Percentiles rank a stretch among this genome's conserved stretches.
These are phyloP conservation scores for Orbilia brochopaga DNA, from an alignment of 2,329 filamentous ascomycete species.

Conservation along the genomic window DNA sequence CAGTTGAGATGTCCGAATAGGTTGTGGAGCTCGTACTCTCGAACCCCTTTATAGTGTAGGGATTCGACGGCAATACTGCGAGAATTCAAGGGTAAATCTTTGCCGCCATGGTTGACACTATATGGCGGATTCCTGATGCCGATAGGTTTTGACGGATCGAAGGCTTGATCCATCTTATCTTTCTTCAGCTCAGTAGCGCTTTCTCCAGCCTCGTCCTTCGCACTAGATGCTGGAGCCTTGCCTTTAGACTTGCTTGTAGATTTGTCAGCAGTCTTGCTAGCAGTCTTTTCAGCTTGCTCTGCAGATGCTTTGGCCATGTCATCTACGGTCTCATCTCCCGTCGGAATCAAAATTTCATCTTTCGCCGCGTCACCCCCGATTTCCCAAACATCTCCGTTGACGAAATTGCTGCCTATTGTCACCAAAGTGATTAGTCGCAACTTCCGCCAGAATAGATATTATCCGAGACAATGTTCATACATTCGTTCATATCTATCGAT, in stretches of 20 bases:
- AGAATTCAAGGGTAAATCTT: conserved; percentile 68
- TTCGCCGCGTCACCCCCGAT: conserved; percentile 66
- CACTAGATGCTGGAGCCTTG: neutral
- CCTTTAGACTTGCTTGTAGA: neutral
- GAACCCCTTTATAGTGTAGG: conserved; percentile 72
- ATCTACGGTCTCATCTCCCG: conserved; percentile 65
- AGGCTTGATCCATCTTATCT: conserved; percentile 67
- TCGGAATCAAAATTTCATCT: conserved; percentile 76
- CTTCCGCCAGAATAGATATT: neutral
- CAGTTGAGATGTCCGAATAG: conserved; percentile 76
- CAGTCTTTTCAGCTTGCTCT: conserved; percentile 5
- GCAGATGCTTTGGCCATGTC: conserved; percentile 41
- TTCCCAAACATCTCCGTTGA: conserved; percentile 58
- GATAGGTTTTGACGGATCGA: conserved; percentile 72
- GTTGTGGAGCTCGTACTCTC: conserved; percentile 84
- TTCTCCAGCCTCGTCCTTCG: neutral
- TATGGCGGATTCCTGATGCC: conserved; percentile 77
- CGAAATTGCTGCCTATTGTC: conserved; percentile 63
- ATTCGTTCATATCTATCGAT: conserved; percentile 46
- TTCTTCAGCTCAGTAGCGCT: conserved; percentile 13
- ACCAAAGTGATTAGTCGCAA: neutral
- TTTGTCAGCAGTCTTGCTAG: conserved; percentile 1
- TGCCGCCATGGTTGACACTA: conserved; percentile 69
- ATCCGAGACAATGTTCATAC: neutral
- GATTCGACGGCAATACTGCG: conserved; percentile 78